Percentiles rank a stretch among this genome's conserved stretches.
phyloP scores from a whole-genome alignment of 2,329 filamentous ascomycete genomes.

The Coniella lustricola region DNA sequence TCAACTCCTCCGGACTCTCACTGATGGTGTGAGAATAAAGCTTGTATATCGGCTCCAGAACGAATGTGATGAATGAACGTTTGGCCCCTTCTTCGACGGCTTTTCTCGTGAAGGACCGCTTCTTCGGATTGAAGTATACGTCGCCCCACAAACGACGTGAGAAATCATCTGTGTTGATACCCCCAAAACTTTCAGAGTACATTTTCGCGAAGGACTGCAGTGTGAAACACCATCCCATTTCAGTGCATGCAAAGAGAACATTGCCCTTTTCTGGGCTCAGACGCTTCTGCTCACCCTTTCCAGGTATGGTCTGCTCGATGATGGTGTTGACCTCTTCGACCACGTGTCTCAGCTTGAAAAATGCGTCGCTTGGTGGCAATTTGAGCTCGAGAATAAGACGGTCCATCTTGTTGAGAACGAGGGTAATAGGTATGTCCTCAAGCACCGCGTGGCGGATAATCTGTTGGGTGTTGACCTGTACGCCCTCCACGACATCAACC shows the following conservation, averaged over 20 bases:
- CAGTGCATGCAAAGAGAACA: constrained; percentile 90
- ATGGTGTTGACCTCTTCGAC: constrained; percentile 95
- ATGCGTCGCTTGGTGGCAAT: constrained; percentile 88
- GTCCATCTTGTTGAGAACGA: constrained; percentile 97
- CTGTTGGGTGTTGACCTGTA: constrained; percentile 96
- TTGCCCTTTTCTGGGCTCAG: constrained; percentile 96
- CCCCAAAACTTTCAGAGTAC: constrained; percentile 84
- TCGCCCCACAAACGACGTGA: constrained; percentile 87
- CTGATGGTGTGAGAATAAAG: constrained; percentile 92
- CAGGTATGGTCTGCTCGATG: constrained; percentile 81
- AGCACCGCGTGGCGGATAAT: constrained; percentile 94
- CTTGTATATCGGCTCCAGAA: constrained; percentile 96
- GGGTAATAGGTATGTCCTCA: constrained; percentile 78
- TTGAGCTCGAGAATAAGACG: constrained; percentile 90
- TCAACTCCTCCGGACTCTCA: constrained; percentile 78
- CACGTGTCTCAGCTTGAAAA: constrained; percentile 99
- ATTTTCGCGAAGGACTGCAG: constrained; percentile 90
- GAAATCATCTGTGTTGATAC: constrained; percentile 77
- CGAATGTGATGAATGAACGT: constrained; percentile 87
- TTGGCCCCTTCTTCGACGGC: constrained; percentile 71
- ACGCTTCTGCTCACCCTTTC: constrained; percentile 69
- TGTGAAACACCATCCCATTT: constrained; percentile 96
- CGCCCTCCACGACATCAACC: constrained; percentile 95
- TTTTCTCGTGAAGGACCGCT: constrained; percentile 87
- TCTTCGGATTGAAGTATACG: constrained; percentile 88